Evolutionary conservation across 75 land plant genomes (phyloP), one percentile per base, ranked within the genome.

Genomic region (Picea sitchensis): DNA sequence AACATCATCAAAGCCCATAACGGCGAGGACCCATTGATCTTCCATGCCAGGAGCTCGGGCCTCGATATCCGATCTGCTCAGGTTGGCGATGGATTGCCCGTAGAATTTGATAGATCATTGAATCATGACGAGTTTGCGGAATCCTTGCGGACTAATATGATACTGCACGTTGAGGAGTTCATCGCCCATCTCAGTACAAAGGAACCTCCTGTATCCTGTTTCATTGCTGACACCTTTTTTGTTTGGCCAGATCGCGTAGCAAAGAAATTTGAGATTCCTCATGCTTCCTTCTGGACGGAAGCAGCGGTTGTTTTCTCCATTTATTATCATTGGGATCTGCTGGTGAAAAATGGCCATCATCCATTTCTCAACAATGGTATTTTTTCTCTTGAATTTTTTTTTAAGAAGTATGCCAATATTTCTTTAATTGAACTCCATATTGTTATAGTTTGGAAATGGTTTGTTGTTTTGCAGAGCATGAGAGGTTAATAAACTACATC

Each of bases 201-300:
- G 9, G 73, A 78, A 15, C 58, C 72, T 77, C 77, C 63, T 17
- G 20, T 61, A 18, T 17, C 20, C 5, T 61, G 63, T n/a, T 13
- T 88, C 34, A 79, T 88, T 20, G 75, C 83, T 26, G 87, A 85
- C 65, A 79, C 85, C 1, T 88, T 88, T 73, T 80, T 83, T 51
- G 83, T 83, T 1, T 85, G 87, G 85, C 54, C 76, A 1, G 68
- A 81, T 7, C 79, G 58, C 59, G 54, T 88, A 1, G 82, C 85
- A 23, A 79, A 72, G 57, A 85, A 83, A 79, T 76, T 83, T 56
- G 60, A 62, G 18, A 61, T 88, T 14, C 76, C 84, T 13, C 65
- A 79, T 47, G 82, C 80, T 4, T 81, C 83, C 1, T 85, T 88
- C 54, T 88, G 84, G 84, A 85, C 85, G 0, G 80, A 88, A 65